Base-by-base conservation (phyloP, 2,329 filamentous ascomycete species). In the Phaeosphaeriaceae sp. region DNA sequence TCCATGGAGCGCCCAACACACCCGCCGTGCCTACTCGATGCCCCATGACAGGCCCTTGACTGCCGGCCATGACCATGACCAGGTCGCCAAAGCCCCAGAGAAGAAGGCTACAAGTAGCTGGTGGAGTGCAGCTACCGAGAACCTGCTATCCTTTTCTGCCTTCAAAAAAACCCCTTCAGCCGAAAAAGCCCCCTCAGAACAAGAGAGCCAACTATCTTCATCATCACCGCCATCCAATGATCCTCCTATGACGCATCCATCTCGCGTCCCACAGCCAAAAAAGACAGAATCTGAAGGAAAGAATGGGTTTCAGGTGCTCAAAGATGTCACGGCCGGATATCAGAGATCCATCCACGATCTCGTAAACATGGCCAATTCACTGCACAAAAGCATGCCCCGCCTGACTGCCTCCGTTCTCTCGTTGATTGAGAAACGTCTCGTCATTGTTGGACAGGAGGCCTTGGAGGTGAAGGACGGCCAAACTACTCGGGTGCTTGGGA, bases 1-100 rank as follows among this genome's bases (percentile, higher is more conserved):
- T 63, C 61, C 66, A 67, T 74, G 75, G 75, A 72, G 61, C 56
- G 53, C 66, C 35, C 57, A 56, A 43, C 74, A 74, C 58, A 60
- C 70, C 42, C 67, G 67, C 50, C 60, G 59, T 55, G 59, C 57
- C 30, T 66, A 63, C 43, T 51, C 62, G 34, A 51, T 33, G 23
- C 15, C 58, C 50, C 45, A 49, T 57, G 53, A 26, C 55, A 52
- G 47, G 46, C 34, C 32, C 38, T 42, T 48, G 42, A 46, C 46
- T 47, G 50, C 36, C 49, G 42, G 45, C 48, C 37, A 51, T 61
- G 48, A 60, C 23, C 9, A 34, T n/a, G 16, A 29, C 39, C 32
- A 48, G 42, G 50, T 37, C 43, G 29, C 35, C 34, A 48, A 28
- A 37, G 20, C 33, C 18, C 21, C 9, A 20, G 15, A 13, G 13